phyloP scores from a whole-genome alignment of 805 yeast species.

The Kockiozyma suomiensis region DNA sequence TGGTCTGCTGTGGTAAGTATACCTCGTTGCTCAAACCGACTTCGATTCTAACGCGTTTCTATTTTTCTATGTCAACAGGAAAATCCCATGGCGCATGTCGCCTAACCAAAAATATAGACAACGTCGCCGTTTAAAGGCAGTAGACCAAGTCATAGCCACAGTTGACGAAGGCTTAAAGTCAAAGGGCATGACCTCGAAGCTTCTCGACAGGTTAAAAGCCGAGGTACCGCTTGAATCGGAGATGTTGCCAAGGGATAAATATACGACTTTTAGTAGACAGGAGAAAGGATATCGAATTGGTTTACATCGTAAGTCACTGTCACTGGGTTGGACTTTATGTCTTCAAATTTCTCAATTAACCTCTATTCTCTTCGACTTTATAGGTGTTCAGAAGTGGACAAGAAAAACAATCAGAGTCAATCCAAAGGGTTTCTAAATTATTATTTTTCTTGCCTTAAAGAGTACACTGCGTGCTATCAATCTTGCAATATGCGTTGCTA shows the following conservation, averaged over 20 bases:
- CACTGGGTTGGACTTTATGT: no score
- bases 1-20: conserved; percentile 78
- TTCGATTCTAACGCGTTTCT: neutral
- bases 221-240: conserved; percentile 75
- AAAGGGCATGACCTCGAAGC: conserved; percentile 38
- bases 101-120: conserved; percentile 79
- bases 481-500: no score
- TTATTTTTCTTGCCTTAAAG: no score
- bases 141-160: conserved; percentile 74
- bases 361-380: no score
- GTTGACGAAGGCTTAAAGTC: conserved; percentile 54
- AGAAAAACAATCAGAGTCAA: conserved; percentile 25
- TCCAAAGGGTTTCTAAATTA: conserved; percentile 28
- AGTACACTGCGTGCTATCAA: no score
- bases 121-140: conserved; percentile 77
- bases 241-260: conserved; percentile 82
- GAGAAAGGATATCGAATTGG: conserved; percentile 82
- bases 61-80: conserved; percentile 49
- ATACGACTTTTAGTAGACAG: conserved; percentile 78
- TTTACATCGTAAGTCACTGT: conserved; percentile 52
- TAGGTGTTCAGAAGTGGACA: conserved; percentile 37
- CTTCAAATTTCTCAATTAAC: no score
- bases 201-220: conserved; percentile 36
- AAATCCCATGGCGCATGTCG: conserved; percentile 77
- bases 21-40: neutral